Evolutionary conservation across 352 stramenopile species (phyloP).

Genomic region (Globisporangium cylindrosporum): DNA sequence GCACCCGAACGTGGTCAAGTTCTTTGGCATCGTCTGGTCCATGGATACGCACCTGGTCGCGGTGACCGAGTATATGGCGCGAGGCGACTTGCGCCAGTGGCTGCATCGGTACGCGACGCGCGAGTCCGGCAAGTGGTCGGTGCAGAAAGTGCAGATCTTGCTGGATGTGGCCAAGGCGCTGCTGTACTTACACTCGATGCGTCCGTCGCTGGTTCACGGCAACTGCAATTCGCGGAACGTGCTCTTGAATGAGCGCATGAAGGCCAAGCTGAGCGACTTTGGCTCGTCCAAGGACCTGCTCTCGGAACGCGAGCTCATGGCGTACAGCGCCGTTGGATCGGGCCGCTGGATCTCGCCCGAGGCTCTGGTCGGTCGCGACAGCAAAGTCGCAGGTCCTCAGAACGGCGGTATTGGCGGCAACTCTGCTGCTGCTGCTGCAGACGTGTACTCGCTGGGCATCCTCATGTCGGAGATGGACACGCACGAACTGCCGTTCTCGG

Average conservation of each 20-base stretch:
- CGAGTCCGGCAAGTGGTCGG: conserved; percentile 45
- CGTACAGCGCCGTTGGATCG: conserved; percentile 64
- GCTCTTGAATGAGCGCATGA: conserved; percentile 48
- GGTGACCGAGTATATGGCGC: conserved; percentile 72
- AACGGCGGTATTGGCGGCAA: conserved; percentile 19
- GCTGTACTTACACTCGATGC: conserved; percentile 66
- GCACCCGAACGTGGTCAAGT: conserved; percentile 75
- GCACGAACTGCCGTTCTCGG: conserved; percentile 65
- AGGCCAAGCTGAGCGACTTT: conserved; percentile 71
- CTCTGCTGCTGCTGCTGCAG: conserved; percentile 41
- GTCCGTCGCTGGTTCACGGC: conserved; percentile 49
- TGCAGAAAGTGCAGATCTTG: conserved; percentile 59
- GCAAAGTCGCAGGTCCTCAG: conserved; percentile 4
- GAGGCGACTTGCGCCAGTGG: conserved; percentile 67
- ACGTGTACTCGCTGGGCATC: conserved; percentile 73
- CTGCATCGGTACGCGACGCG: conserved; percentile 45
- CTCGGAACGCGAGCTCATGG: conserved; percentile 56
- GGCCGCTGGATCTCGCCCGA: conserved; percentile 71
- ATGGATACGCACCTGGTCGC: conserved; percentile 59
- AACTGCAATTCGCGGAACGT: conserved; percentile 73
- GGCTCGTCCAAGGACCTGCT: conserved; percentile 48
- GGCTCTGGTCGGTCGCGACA: conserved; percentile 54
- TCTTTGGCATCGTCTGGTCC: conserved; percentile 76
- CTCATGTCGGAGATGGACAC: conserved; percentile 71
- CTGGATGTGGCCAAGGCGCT: conserved; percentile 61